These are phyloP conservation scores for Leptographium lundbergii DNA, from an alignment of 2,329 filamentous ascomycete species.

Conservation along the genomic window DNA sequence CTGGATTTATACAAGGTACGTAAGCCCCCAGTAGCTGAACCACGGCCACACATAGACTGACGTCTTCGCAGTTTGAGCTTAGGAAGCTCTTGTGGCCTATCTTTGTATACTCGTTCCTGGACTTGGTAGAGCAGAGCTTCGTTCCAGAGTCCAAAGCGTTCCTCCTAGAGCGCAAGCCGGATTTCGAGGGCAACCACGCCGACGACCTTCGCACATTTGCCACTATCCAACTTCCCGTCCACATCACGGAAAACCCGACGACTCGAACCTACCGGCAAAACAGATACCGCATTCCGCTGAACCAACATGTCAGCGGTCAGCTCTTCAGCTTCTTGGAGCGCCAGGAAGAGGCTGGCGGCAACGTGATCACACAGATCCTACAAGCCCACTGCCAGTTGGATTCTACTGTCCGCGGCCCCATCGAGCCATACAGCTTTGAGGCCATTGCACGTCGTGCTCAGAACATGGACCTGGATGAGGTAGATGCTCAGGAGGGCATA, in stretches of 20 bases:
- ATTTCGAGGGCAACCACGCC: slow-evolving; percentile 66
- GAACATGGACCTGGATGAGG: slow-evolving; percentile 49
- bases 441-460: slow-evolving; percentile 44
- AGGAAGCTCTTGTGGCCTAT: slow-evolving; percentile 81
- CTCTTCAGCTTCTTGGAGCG: slow-evolving; percentile 81
- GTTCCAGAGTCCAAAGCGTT: slow-evolving; percentile 61
- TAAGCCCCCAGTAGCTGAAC: not conserved
- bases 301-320: slow-evolving; percentile 67
- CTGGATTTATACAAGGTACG: slow-evolving; percentile 84
- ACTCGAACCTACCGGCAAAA: slow-evolving; percentile 72
- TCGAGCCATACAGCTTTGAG: slow-evolving; percentile 51
- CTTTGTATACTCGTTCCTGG: slow-evolving; percentile 86
- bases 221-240: slow-evolving; percentile 61
- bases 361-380: slow-evolving; percentile 64
- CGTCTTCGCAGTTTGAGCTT: slow-evolving; percentile 57
- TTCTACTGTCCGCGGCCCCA: slow-evolving; percentile 45
- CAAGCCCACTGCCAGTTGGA: slow-evolving; percentile 45
- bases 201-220: slow-evolving; percentile 71
- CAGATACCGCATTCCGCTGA: slow-evolving; percentile 85
- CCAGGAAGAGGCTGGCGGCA: slow-evolving; percentile 71
- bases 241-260: slow-evolving; percentile 64
- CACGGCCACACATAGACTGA: not conserved
- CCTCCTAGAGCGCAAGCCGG: slow-evolving; percentile 50
- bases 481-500: slow-evolving; percentile 52
- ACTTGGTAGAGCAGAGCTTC: slow-evolving; percentile 61